phyloP scores from a whole-genome alignment of 352 stramenopile genomes.

The Pelagophyceae sp. region DNA sequence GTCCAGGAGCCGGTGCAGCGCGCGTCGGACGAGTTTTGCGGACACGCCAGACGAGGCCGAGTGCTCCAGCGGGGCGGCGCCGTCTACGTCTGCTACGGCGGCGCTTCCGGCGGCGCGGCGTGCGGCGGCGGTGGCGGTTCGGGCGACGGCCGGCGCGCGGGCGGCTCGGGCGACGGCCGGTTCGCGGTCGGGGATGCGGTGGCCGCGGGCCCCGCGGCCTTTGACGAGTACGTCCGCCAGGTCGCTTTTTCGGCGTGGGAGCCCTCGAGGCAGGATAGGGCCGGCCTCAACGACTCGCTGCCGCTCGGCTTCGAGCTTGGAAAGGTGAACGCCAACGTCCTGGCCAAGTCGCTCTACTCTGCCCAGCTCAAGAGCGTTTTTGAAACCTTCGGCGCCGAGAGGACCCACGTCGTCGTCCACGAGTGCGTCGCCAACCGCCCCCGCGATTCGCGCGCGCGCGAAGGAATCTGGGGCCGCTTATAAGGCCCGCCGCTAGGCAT shows the following conservation, averaged over 20 bases:
- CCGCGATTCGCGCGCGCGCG: no score
- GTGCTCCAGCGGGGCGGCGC: background rate
- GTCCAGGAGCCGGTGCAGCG: background rate
- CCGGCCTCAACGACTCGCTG: background rate
- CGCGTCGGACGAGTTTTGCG: constrained; percentile 10
- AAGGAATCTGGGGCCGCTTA: no score
- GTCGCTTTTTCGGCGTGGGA: background rate
- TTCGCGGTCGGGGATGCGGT: background rate
- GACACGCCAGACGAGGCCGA: background rate
- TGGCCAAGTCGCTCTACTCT: background rate
- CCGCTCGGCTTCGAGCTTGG: background rate
- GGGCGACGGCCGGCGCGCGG: no score
- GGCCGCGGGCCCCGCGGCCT: background rate
- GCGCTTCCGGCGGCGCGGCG: background rate
- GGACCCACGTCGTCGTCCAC: background rate
- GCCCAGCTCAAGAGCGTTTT: background rate
- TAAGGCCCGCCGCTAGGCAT: no score
- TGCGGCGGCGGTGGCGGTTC: background rate
- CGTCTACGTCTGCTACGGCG: background rate
- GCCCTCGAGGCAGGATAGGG: background rate
- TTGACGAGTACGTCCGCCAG: background rate
- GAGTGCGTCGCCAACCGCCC: background rate
- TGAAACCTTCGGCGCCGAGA: background rate
- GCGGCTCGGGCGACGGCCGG: background rate
- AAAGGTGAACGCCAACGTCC: background rate